Percentiles rank a stretch among this genome's conserved stretches.
These are phyloP conservation scores for Xerophyta viscosa DNA, from an alignment of 106 monocot genomes.

Conservation along the genomic window DNA sequence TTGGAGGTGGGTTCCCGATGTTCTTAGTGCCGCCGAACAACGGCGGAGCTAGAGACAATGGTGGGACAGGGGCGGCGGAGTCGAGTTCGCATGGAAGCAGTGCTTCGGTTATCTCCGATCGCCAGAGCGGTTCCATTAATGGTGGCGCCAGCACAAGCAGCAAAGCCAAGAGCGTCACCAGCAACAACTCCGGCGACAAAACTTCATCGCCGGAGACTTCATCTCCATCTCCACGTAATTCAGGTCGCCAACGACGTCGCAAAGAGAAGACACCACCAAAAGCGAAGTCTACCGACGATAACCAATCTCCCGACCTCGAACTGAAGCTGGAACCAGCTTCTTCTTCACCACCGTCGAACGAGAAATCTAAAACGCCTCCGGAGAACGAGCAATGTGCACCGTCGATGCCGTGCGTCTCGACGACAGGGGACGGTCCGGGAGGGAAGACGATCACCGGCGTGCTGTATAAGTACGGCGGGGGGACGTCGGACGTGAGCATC, in stretches of 20 bases:
- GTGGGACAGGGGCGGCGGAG: not conserved
- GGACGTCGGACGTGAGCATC: constrained; percentile 23
- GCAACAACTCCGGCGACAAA: not conserved
- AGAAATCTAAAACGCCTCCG: not conserved
- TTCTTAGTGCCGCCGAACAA: not conserved
- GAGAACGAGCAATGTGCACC: not conserved
- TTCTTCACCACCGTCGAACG: not conserved
- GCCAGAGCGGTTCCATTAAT: not conserved
- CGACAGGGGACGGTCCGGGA: constrained; percentile 25
- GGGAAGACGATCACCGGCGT: constrained; percentile 28
- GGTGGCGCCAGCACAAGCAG: not conserved
- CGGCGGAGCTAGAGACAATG: not conserved
- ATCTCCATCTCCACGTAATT: no score
- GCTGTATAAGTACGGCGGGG: constrained; percentile 15
- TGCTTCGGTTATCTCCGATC: not conserved
- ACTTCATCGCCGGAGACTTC: no score
- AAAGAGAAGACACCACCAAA: not conserved
- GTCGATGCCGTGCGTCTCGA: constrained; percentile 23
- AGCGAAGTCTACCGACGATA: not conserved
- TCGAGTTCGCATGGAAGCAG: not conserved
- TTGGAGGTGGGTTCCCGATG: not conserved
- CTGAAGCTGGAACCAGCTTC: not conserved
- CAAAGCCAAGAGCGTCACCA: not conserved
- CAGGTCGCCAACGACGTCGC: no score
- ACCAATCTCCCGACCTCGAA: not conserved